These are phyloP conservation scores for Daldinia decipiens DNA, from an alignment of 495 filamentous ascomycete genomes.

Conservation along the genomic window DNA sequence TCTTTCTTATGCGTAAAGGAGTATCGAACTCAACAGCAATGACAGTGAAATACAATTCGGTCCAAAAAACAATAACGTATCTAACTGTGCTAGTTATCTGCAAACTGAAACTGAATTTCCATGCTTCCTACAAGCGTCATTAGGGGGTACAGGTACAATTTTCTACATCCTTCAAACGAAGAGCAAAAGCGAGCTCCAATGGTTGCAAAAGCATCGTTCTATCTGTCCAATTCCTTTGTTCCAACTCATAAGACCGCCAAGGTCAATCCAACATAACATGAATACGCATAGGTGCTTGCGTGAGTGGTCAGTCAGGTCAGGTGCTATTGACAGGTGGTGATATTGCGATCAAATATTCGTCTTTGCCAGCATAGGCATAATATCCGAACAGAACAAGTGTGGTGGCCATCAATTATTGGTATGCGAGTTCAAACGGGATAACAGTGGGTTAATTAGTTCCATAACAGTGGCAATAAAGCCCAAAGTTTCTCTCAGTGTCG, in stretches of 20 bases:
- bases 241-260: not conserved
- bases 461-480: not conserved
- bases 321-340: not conserved
- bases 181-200: not conserved
- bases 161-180: not conserved
- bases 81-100: not conserved
- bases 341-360: not conserved
- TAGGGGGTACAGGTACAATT: not conserved
- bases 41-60: not conserved
- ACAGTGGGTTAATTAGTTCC: not conserved
- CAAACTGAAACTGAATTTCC: not conserved
- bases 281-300: not conserved
- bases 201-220: not conserved
- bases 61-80: not conserved
- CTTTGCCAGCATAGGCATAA: not conserved
- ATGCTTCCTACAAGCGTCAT: not conserved
- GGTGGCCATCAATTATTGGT: not conserved
- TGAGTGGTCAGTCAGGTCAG: not conserved
- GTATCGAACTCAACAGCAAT: not conserved
- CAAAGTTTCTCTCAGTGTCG: slow-evolving; percentile 1
- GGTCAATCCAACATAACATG: not conserved
- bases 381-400: not conserved
- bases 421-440: not conserved
- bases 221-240: not conserved
- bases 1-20: not conserved